Evolutionary conservation across 805 yeast species (phyloP).

Genomic region (Zygoascus tannicola): DNA sequence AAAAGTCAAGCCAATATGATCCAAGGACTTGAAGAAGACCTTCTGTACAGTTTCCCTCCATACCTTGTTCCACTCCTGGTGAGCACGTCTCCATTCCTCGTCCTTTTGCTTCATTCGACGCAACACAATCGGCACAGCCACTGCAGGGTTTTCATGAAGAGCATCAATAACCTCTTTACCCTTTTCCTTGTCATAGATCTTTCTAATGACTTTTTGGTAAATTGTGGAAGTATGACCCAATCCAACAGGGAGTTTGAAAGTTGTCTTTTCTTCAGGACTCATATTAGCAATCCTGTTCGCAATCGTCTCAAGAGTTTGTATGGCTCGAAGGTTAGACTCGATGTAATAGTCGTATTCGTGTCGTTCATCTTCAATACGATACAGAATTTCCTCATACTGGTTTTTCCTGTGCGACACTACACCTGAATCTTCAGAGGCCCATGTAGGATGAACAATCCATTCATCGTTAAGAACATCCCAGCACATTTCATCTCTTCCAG

Average conservation of each 20-base stretch:
- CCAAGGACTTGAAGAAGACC: constrained; percentile 85
- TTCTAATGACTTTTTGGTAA: constrained; percentile 86
- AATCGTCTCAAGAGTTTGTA: constrained; percentile 90
- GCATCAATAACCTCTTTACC: constrained; percentile 96
- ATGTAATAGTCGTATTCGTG: constrained; percentile 94
- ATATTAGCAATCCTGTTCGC: constrained; percentile 89
- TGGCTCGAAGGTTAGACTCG: constrained; percentile 90
- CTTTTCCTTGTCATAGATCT: constrained; percentile 86
- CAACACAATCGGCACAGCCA: constrained; percentile 88
- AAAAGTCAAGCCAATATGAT: constrained; percentile 90
- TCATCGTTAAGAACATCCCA: constrained; percentile 98
- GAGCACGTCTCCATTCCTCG: constrained; percentile 98
- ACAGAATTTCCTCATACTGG: constrained; percentile 92
- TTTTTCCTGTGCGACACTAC: constrained; percentile 98
- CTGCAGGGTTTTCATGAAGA: constrained; percentile 86
- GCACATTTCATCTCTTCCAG: constrained; percentile 98
- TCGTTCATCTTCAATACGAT: constrained; percentile 94
- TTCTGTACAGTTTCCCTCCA: constrained; percentile 98
- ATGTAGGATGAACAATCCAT: constrained; percentile 99
- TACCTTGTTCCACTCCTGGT: constrained; percentile 96
- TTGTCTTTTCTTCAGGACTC: constrained; percentile 81
- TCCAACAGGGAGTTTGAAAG: constrained; percentile 83
- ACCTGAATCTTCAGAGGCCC: constrained; percentile 99
- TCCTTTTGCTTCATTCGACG: constrained; percentile 93
- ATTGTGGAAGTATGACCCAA: constrained; percentile 91